Evolutionary conservation across 139 green algal species (phyloP).

Genomic region (Auxenochlorella protothecoides): DNA sequence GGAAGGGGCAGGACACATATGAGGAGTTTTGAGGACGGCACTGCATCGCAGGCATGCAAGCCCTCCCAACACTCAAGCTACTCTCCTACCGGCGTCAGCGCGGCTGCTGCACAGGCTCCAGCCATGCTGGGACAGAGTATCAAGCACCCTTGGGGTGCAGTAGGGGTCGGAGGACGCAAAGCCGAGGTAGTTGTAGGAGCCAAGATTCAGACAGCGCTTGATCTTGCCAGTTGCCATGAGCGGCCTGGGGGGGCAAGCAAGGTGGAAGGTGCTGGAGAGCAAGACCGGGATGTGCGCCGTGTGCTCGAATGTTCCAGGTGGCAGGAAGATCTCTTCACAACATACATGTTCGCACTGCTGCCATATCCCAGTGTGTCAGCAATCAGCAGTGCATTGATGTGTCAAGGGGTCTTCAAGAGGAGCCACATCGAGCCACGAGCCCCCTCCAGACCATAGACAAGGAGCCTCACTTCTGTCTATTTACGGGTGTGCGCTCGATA

Average conservation of each 20-base stretch:
- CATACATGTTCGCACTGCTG: no score
- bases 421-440: no score
- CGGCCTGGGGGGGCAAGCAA: constrained; percentile 37
- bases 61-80: not conserved
- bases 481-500: no score
- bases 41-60: not conserved
- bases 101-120: constrained; percentile 52
- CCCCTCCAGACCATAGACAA: no score
- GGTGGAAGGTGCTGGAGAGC: not conserved
- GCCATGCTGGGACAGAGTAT: constrained; percentile 48
- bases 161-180: constrained; percentile 84
- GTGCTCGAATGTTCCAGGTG: no score
- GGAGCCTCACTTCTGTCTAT: no score
- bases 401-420: no score
- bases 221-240: constrained; percentile 50
- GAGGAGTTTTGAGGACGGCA: not conserved
- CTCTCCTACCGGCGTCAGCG: constrained; percentile 34
- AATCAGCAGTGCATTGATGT: no score
- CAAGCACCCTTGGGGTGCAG: constrained; percentile 81
- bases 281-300: no score
- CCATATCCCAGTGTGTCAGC: no score
- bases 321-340: no score
- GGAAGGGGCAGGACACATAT: not conserved
- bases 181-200: constrained; percentile 98
- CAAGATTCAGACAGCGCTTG: constrained; percentile 81